Conservation (phyloP, 305 asterid genomes). For the Fraxinus angustifolia region DNA sequence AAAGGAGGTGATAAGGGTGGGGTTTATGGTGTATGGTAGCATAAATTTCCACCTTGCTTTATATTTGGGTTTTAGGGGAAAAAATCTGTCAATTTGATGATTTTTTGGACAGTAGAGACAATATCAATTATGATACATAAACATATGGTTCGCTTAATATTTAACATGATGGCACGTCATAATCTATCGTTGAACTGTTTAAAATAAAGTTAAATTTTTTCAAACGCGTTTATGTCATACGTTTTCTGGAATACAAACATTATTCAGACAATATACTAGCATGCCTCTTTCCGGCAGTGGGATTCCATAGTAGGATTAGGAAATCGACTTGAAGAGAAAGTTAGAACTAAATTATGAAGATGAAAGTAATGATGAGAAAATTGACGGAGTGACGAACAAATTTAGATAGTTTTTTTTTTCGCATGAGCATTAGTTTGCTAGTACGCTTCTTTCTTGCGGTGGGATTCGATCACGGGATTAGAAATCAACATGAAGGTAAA, state of each 20-base stretch:
- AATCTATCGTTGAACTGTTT: too few relatives aligned
- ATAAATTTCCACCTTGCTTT: slow-evolving; percentile 46
- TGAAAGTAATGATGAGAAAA: not conserved
- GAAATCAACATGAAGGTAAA: not conserved
- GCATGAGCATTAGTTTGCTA: not conserved
- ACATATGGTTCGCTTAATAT: too few relatives aligned
- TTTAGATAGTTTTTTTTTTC: too few relatives aligned
- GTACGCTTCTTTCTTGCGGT: not conserved
- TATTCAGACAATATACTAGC: not conserved
- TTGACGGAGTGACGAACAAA: too few relatives aligned
- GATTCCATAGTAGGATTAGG: not conserved
- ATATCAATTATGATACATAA: too few relatives aligned
- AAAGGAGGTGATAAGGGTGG: slow-evolving; percentile 29
- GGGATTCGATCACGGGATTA: not conserved
- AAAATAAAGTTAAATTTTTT: too few relatives aligned
- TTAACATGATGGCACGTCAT: too few relatives aligned
- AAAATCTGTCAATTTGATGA: not conserved
- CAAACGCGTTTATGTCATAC: too few relatives aligned
- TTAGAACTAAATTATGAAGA: not conserved
- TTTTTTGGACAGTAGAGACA: not conserved
- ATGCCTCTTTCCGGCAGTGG: not conserved
- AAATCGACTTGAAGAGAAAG: not conserved
- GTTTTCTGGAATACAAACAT: too few relatives aligned
- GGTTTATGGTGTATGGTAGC: slow-evolving; percentile 42
- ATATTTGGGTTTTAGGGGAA: slow-evolving; percentile 1